phyloP scores from a whole-genome alignment of 169 alveolate genomes.

The Eimeria necatrix region DNA sequence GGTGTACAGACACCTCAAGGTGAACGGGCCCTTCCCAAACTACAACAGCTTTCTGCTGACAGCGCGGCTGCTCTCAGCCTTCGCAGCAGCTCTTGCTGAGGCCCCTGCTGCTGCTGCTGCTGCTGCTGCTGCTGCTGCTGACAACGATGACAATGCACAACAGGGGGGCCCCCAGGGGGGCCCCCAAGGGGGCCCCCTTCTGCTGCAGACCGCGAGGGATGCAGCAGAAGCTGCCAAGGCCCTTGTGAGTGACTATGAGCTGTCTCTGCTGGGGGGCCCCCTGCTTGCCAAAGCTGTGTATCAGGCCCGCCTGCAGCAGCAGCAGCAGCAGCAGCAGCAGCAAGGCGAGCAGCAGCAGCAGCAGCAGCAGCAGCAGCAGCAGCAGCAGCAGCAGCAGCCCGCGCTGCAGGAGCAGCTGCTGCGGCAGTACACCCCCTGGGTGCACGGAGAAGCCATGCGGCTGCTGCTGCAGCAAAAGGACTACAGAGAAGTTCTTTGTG shows the following conservation, averaged over 20 bases:
- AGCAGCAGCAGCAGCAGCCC: neutral
- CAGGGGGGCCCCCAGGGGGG: too few relatives aligned
- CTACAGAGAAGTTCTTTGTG: neutral
- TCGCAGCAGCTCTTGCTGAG: slow-evolving; percentile 38
- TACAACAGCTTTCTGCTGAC: slow-evolving; percentile 34
- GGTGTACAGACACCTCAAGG: slow-evolving; percentile 23
- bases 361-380: neutral
- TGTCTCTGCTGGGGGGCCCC: slow-evolving; percentile 21
- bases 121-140: neutral
- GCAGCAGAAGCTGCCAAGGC: slow-evolving; percentile 13
- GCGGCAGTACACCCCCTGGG: slow-evolving; percentile 46
- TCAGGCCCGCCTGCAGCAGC: too few relatives aligned
- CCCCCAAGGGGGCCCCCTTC: neutral
- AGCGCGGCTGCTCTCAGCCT: slow-evolving; percentile 22
- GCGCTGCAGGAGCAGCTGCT: neutral
- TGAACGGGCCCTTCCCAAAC: slow-evolving; percentile 11
- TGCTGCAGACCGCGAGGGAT: neutral
- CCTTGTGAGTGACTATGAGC: neutral
- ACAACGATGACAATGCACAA: neutral
- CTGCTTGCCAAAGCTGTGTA: neutral
- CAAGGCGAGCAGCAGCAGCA: neutral
- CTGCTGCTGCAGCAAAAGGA: slow-evolving; percentile 14
- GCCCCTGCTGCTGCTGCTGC: neutral
- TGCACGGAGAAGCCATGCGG: slow-evolving; percentile 27
- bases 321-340: too few relatives aligned